Conservation (phyloP, 2,329 filamentous ascomycete genomes). For the Colletotrichum phormii region DNA sequence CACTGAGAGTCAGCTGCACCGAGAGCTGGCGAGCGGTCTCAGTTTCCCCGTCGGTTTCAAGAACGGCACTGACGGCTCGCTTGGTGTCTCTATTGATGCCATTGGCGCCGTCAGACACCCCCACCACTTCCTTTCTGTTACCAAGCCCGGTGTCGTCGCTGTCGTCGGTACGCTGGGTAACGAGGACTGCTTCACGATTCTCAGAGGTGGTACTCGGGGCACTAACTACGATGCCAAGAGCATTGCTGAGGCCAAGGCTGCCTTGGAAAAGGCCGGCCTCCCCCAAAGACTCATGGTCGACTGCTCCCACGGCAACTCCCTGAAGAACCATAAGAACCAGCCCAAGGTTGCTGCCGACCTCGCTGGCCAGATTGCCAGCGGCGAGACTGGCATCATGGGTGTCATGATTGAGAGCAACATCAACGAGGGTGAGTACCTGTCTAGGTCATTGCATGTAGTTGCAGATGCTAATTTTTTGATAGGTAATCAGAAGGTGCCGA, state of each 20-base stretch:
- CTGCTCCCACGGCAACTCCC: conserved; percentile 95
- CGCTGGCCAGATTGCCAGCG: conserved; percentile 85
- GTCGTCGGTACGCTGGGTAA: conserved; percentile 96
- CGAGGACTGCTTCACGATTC: conserved; percentile 96
- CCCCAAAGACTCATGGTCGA: conserved; percentile 92
- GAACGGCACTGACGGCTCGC: conserved; percentile 94
- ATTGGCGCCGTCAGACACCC: conserved; percentile 92
- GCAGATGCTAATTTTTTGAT: conserved; percentile 42
- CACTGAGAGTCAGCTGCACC: conserved; percentile 94
- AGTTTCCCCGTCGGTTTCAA: conserved; percentile 99
- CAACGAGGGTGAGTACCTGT: conserved; percentile 77
- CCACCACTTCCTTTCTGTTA: conserved; percentile 97
- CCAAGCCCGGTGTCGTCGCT: conserved; percentile 93
- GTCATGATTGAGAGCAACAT: conserved; percentile 99
- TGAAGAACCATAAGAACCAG: conserved; percentile 98
- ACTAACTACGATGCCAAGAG: conserved; percentile 93
- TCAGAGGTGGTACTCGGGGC: conserved; percentile 90
- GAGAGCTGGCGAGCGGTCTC: conserved; percentile 91
- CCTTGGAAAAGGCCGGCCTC: conserved; percentile 79
- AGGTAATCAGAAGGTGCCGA: conserved; percentile 91
- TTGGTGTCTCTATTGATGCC: conserved; percentile 92
- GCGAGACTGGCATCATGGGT: conserved; percentile 91
- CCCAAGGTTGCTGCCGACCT: conserved; percentile 88
- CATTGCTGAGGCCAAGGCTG: conserved; percentile 84
- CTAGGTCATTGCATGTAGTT: background rate